phyloP scores from a whole-genome alignment of 176 grass and related monocot genomes.

The Aegilops longissima region DNA sequence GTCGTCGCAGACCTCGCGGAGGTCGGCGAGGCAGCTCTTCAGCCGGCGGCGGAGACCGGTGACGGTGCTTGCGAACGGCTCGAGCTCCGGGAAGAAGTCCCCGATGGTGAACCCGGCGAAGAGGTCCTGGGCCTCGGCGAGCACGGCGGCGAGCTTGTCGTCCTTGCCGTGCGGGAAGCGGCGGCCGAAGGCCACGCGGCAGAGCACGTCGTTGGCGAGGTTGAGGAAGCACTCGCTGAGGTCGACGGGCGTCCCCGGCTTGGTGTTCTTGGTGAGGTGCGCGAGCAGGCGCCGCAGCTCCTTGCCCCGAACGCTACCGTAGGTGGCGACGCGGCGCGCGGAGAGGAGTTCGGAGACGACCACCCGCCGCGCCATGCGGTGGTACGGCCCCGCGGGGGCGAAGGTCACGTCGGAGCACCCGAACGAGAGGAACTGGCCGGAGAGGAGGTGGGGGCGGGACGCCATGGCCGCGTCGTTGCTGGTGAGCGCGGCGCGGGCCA shows the following conservation, averaged over 20 bases:
- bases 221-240: conserved; percentile 16
- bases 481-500: conserved; percentile 13
- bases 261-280: neutral
- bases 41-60: neutral
- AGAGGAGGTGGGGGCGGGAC: conserved; percentile 3
- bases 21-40: neutral
- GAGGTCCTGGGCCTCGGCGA: conserved; percentile 11
- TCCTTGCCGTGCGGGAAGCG: conserved; percentile 3
- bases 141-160: neutral
- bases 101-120: conserved; percentile 4
- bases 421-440: neutral
- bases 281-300: conserved; percentile 1
- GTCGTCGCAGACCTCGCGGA: conserved; percentile 1
- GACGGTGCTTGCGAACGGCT: neutral
- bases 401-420: conserved; percentile 5
- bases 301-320: neutral
- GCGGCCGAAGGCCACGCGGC: neutral
- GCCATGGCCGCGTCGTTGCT: conserved; percentile 3
- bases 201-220: conserved; percentile 18
- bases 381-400: neutral
- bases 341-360: conserved; percentile 15
- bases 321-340: neutral
- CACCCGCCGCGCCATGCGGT: neutral
- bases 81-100: neutral
- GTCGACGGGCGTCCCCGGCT: neutral